Base-by-base conservation (phyloP, 1,284 basidiomycete species). In the Trichosporon ovoides region DNA sequence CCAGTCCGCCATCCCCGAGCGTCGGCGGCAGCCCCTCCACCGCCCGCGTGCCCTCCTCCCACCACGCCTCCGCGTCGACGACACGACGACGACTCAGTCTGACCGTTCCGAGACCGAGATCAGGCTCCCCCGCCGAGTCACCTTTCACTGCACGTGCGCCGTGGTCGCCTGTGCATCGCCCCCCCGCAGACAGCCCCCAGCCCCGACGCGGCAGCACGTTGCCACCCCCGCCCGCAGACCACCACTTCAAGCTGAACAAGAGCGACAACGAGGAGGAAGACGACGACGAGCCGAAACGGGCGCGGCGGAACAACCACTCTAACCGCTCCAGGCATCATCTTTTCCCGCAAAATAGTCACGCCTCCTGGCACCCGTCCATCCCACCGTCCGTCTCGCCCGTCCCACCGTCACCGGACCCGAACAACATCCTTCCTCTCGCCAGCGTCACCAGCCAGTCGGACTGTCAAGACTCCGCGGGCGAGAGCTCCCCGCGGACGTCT, bases 401-500 rank as follows among this genome's bases (percentile, higher is more conserved):
- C 24, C 43, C 43, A 22, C 43, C 43, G 16, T 48, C 43, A 48
- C 43, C 43, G n/a, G 43, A 48, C 16, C 43, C 43, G 16, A 48
- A 48, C 12, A 48, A 48, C 43, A 48, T 48, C 16, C 43, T 48
- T 12, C 43, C 43, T 22, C 43, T 48, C n/a, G 43, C 43, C 22
- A 48, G 43, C 43, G 43, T 48, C 43, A 22, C 43, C 16, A 48
- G 43, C 43, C 43, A 48, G 14, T 48, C 43, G 43, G 43, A 48
- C 24, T 22, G 43, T 16, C 43, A 48, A 22, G 43, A 48, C 22
- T 48, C 43, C 14, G 19, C 43, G 16, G 43, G 43, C 13, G 43
- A 48, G 14, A 48, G 43, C 24, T 48, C 43, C 5, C 43, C 43
- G 14, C 13, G 43, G 10, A 48, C 43, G 16, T 48, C 43, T 5